Base-by-base conservation (phyloP, 352 stramenopile species). In the Pythium phragmiticola region DNA sequence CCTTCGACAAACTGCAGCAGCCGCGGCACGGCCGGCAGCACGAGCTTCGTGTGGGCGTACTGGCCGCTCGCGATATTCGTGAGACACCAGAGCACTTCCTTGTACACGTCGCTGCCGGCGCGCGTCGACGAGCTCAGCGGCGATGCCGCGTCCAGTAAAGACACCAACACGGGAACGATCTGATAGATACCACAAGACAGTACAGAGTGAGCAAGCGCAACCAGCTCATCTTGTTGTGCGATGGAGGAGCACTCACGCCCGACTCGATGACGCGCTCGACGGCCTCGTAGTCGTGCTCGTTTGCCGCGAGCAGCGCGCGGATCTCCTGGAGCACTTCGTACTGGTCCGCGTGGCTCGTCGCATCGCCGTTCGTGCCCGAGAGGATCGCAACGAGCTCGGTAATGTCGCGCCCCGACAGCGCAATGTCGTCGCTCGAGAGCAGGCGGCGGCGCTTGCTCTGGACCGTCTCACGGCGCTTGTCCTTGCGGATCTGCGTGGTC, bases 61-160 rank as follows among this genome's bases (percentile, higher is more conserved):
- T 90, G 79, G 19, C 87, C 87, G 36, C 84, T 90, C 30, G 87
- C 81, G 52, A 95, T 89, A 60, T 92, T 90, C 3, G 84, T 92
- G 9, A 95, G 71, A 60, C 84, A 93, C 87, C 87, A 95, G 19
- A 92, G 63, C 28, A 92, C 79, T 71, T 91, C 82, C 21, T 80
- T 78, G 64, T 88, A 91, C 39, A 91, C 82, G 67, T 91, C 82
- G 49, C 76, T 80, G 19, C 75, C 78, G 21, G 77, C 79, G 33
- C 80, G 82, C 30, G 82, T 89, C 28, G 82, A 67, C 54, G 72
- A 88, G 26, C 71, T 76, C 19, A 91, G 57, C n/a, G 82, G 82
- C 21, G 82, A 89, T 39, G 78, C 77, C 52, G 78, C 80, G 58
- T 89, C 82, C 14, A 91, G 73, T 60, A 91, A 60, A 28, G 75